Evolutionary conservation across 148 eudicot genomes (phyloP), one percentile per base, ranked within the genome.

Genomic region (Euryodendron excelsum): DNA sequence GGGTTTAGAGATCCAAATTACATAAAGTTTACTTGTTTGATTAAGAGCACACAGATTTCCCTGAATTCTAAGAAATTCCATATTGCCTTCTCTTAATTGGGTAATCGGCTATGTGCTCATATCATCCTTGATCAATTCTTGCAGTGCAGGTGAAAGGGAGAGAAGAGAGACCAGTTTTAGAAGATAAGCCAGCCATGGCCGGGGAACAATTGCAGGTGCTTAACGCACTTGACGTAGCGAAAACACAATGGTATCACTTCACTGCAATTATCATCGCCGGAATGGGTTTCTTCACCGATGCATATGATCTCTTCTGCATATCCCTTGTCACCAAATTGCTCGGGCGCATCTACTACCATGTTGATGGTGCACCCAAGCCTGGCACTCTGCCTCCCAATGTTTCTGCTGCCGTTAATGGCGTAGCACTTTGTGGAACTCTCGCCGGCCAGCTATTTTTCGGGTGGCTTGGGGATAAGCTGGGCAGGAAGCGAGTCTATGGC

Each of bases 191-290:
- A 15, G 27, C 31, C 39, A 86, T 89, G 87, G 87, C 90, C 0
- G 76, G 77, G 58, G 85, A 86, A 44, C 85, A 87, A 59, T 74
- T 86, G 21, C 70, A 86, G 76, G 91, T 90, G n/a, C 84, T 88
- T 9, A 83, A 77, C 31, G 87, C 91, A 15, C 83, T 90, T 20
- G 93, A 90, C 36, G 82, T 78, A 20, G 93, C 93, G 34, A 90
- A 90, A 76, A 90, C 93, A 23, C 93, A 90, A 83, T 88, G 85
- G 87, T 90, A 90, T 60, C 93, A 90, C 63, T 88, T 90, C 84
- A 90, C 91, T 18, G 93, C 90, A 12, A 83, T 90, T 25, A 80
- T 90, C 7, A 87, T 90, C 20, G 90, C 93, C 0, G 93, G 93
- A 21, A 90, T 90, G 90, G 91, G 93, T 0, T 88, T 90, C 72